Evolutionary conservation across 169 alveolate species (phyloP), one percentile per base, ranked within the genome.

Genomic region (Haemoproteus tartakovskyi): DNA sequence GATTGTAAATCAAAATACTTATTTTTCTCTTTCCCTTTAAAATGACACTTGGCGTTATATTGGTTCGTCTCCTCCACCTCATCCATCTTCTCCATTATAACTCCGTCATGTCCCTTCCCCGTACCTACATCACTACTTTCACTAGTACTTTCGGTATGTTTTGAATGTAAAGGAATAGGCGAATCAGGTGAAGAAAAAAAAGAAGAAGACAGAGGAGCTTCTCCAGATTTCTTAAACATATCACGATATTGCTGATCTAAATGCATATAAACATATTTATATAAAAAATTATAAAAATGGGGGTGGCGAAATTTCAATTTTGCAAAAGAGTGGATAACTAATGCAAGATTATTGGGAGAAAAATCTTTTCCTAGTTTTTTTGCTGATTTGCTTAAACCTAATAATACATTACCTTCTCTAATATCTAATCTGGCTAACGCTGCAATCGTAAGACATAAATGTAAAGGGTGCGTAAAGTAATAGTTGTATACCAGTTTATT

Each of bases 251-350:
- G 84, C 5, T 26, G 26, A 45, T 57, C 84, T 22, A 74, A 57
- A 56, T 74, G 47, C 29, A 16, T 19, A 46, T 74, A 78, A 41
- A 74, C 84, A 74, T 38, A 59, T 27, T 57, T 60, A 57, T 56
- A 74, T 41, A 74, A 11, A 27, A 38, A 74, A 45, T 74, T 74
- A 54, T 43, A 74, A 57, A 74, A 74, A 45, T 57, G 43, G 5
- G 84, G 84, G 36, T 74, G 90, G 11, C 38, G 48, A 46, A 86
- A 86, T 27, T 86, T 85, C 54, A 89, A 62, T 57, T 89, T 89
- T n/a, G 93, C 91, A 36, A 89, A 64, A 19, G 93, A 89, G 60
- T 89, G 91, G 46, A 78, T 78, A 40, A 78, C 43, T 36, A 89
- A 57, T 26, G 93, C 78, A 43, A 88, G 60, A 41, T 85, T 79